Percentiles rank a stretch among this genome's conserved stretches.
These are phyloP conservation scores for Globisporangium nunn DNA, from an alignment of 352 stramenopile genomes.

Conservation along the genomic window DNA sequence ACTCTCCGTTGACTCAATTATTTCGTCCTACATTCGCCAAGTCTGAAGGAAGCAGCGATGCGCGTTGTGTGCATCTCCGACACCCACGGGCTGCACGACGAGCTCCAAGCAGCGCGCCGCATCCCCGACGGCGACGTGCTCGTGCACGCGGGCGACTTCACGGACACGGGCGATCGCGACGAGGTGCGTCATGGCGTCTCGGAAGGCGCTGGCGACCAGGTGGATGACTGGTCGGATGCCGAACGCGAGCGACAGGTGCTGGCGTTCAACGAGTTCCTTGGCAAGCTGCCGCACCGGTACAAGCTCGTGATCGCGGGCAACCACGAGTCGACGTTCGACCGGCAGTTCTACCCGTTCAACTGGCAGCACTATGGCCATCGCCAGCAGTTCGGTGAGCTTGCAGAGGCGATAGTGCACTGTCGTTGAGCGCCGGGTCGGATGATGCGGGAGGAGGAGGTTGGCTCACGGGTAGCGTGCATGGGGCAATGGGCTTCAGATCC, in stretches of 20 bases:
- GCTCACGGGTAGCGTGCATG: background rate
- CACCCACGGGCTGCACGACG: slow-evolving; percentile 35
- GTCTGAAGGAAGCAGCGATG: slow-evolving; percentile 8
- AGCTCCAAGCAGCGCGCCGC: slow-evolving; percentile 31
- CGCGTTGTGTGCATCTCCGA: slow-evolving; percentile 39
- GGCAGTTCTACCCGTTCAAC: slow-evolving; percentile 51
- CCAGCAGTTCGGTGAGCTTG: slow-evolving; percentile 36
- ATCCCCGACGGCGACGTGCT: slow-evolving; percentile 59
- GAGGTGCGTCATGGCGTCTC: slow-evolving; percentile 14
- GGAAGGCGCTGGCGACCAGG: background rate
- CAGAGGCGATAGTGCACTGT: background rate
- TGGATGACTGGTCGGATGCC: background rate
- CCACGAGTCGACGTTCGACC: slow-evolving; percentile 79
- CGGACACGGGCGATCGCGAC: slow-evolving; percentile 35
- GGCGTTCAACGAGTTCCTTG: slow-evolving; percentile 68
- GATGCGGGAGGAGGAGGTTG: background rate
- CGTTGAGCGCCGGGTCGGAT: too few relatives aligned
- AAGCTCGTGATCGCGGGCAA: slow-evolving; percentile 80
- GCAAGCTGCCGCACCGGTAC: slow-evolving; percentile 56
- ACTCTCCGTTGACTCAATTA: too few relatives aligned
- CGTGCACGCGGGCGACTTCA: slow-evolving; percentile 81
- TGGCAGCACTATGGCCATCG: slow-evolving; percentile 71
- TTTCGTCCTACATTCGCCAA: too few relatives aligned
- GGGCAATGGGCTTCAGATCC: slow-evolving; percentile 23
- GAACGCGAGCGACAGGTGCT: slow-evolving; percentile 15